Conservation (phyloP, 177 flowering plant genomes). For the Vitis hybrid region DNA sequence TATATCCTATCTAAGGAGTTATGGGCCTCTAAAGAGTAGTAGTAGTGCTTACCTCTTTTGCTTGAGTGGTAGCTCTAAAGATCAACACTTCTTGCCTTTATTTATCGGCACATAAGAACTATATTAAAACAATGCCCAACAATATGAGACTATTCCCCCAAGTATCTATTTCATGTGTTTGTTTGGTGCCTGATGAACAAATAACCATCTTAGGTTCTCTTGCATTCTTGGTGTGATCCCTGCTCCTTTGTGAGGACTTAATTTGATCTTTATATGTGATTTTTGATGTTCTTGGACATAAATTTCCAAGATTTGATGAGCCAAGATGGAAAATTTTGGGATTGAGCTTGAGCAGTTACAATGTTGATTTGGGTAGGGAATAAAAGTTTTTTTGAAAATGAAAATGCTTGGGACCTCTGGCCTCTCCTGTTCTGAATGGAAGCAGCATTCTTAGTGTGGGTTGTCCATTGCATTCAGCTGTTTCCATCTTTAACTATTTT, state of each 20-base stretch:
- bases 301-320: not conserved
- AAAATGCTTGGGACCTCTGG: not conserved
- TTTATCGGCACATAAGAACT: no score
- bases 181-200: not conserved
- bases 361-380: not conserved
- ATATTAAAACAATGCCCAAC: no score
- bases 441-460: no score
- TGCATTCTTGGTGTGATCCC: not conserved
- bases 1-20: no score
- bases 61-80: no score
- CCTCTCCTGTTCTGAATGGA: no score
- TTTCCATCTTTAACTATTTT: no score
- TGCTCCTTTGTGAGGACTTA: not conserved
- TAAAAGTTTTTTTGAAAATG: not conserved
- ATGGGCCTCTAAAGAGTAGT: no score
- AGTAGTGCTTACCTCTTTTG: no score
- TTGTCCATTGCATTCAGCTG: no score
- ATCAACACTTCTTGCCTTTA: no score
- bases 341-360: not conserved
- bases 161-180: not conserved
- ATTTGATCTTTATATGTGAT: not conserved
- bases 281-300: not conserved
- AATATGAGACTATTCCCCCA: not conserved
- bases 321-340: not conserved
- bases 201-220: not conserved